Base-by-base conservation (phyloP, 2,329 filamentous ascomycete species). In the Fusarium sulawesiense region DNA sequence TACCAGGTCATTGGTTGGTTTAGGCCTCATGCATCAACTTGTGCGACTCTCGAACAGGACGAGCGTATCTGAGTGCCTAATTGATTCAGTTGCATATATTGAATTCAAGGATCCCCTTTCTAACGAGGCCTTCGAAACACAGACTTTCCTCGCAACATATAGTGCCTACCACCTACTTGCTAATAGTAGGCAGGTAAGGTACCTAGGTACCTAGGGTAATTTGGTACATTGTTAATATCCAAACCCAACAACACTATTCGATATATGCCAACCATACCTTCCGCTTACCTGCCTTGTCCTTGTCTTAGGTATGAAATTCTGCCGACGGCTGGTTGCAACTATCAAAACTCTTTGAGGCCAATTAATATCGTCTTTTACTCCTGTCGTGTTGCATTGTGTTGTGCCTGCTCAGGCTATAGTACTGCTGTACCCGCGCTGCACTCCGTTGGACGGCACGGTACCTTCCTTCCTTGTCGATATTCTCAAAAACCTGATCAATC, bases 41-140 rank as follows among this genome's bases (percentile, higher is more conserved):
- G 64, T 55, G 34, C 60, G 55, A 54, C 56, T 49, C 20, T 21
- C 32, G 40, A 61, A 41, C 59, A 57, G 56, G 44, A 48, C 56
- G 48, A 56, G 44, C 34, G 53, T 66, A 47, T 50, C 34, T 46
- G 45, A 58, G 44, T 66, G 42, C 63, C 68, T 50, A 64, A 65
- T 63, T 56, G 51, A 55, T 41, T 59, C 67, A 53, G 65, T 44
- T 66, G 68, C 67, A 61, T 66, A 64, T 46, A 53, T 62, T 50
- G 59, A 66, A 30, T 40, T 54, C 59, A 71, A 37, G 60, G 60
- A 63, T 60, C 42, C 64, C 54, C 48, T 55, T 56, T 69, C 42
- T 53, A 63, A 60, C 46, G 47, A 51, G 59, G 62, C 51, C 72
- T 71, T 74, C 66, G 74, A 68, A 75, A 73, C 60, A 59, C 68